Percentiles rank a stretch among this genome's conserved stretches.
These are phyloP conservation scores for Thymus quinquecostatus DNA, from an alignment of 257 asterid species.

Conservation along the genomic window DNA sequence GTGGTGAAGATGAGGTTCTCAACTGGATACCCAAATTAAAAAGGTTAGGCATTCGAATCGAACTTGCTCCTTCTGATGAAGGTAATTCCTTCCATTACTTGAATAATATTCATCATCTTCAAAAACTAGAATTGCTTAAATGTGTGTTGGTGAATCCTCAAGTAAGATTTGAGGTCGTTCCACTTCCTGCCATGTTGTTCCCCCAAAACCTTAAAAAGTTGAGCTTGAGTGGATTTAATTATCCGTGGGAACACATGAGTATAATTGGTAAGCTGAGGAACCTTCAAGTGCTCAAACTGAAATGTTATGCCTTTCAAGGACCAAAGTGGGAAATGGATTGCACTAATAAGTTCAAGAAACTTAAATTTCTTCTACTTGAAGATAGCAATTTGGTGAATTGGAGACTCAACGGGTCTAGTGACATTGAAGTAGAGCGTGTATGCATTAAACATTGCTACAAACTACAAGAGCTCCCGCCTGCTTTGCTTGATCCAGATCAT, in stretches of 20 bases:
- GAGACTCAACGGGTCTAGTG: not conserved
- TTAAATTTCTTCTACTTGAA: not conserved
- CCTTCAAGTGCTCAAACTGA: not conserved
- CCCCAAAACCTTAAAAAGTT: too few species aligned
- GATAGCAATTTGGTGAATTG: not conserved
- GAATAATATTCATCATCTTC: too few species aligned
- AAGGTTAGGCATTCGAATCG: too few species aligned
- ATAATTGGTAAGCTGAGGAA: not conserved
- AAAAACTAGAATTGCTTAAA: too few species aligned
- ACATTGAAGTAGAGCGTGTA: not conserved
- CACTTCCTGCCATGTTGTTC: too few species aligned
- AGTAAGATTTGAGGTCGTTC: too few species aligned
- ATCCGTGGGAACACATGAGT: not conserved
- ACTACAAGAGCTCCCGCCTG: not conserved
- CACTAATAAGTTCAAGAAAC: not conserved
- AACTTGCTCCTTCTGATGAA: too few species aligned
- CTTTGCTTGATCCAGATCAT: not conserved
- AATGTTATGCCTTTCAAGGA: not conserved
- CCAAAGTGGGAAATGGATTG: not conserved
- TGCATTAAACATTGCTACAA: not conserved
- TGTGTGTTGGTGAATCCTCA: too few species aligned
- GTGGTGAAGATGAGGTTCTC: too few species aligned
- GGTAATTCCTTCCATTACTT: too few species aligned
- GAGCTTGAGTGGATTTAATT: too few species aligned
- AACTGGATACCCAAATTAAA: too few species aligned